Evolutionary conservation across 176 grass and related monocot genomes (phyloP), one percentile per base, ranked within the genome.

Genomic region (Stipa capillata): DNA sequence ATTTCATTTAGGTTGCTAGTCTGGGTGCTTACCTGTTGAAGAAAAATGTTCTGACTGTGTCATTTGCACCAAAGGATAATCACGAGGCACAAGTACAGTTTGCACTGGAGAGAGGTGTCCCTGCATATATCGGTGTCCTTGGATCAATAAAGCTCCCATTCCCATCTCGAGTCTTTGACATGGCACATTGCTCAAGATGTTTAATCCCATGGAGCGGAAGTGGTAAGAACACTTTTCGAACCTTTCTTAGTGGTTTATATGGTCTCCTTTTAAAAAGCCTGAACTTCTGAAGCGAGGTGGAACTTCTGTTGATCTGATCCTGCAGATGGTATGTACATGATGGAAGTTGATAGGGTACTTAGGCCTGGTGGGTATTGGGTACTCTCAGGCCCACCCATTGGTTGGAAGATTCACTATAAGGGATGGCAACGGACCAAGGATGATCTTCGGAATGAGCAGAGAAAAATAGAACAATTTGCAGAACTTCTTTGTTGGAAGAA

Each of bases 311-410:
- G 21, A n/a, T 69, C 16, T 54, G 56, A 45, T 62, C 89, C 67
- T 50, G 44, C 88, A 97, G 94, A 93, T 78, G 94, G 94, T 68
- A 91, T 93, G 81, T 97, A 97, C 88, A 91, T 97, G 91, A 93
- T 93, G 90, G 94, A 97, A 65, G 89, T 93, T 75, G 94, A 97
- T 82, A 69, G 94, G 41, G 94, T 97, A 47, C 84, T 97, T 25
- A 85, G 94, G 68, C 90, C 94, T 18, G 94, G 94, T 11, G 94
- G 94, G 20, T 97, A 91, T 64, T 97, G 94, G 94, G 86, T 97
- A 36, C 60, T 97, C n/a, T 97, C 94, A 27, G 90, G 94, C 23
- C 91, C 94, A 8, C 94, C 94, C 35, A 91, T 97, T 70, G 92
- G 92, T 53, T 93, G 94, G 94, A 93, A 87, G 76, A 73, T 82